phyloP scores from a whole-genome alignment of 2,329 filamentous ascomycete genomes.

The Diplodia intermedia region DNA sequence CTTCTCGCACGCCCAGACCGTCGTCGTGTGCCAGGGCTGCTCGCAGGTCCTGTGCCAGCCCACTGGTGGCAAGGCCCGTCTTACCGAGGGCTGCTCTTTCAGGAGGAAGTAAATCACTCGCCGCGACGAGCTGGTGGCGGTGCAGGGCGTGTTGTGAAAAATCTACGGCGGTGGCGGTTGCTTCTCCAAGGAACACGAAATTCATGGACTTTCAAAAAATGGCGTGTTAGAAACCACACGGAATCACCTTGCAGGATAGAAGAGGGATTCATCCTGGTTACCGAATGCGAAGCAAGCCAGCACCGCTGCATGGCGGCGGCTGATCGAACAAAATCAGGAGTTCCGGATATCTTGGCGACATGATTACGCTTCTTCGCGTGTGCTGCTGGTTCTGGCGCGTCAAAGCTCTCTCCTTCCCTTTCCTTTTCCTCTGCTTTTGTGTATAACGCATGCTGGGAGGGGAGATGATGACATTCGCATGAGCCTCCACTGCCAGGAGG shows the following conservation, averaged over 20 bases:
- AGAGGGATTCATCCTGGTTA: constrained; percentile 49
- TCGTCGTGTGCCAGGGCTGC: constrained; percentile 99
- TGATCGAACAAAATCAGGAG: constrained; percentile 45
- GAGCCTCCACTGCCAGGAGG: constrained; percentile 41
- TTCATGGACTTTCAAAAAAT: constrained; percentile 46
- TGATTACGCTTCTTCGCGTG: constrained; percentile 46
- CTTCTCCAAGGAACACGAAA: constrained; percentile 31
- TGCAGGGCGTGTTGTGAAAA: constrained; percentile 45
- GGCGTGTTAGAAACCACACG: constrained; percentile 37
- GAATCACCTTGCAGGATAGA: constrained; percentile 53
- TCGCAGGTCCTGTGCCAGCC: constrained; percentile 99
- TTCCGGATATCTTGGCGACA: constrained; percentile 55
- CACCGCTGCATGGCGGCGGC: constrained; percentile 39
- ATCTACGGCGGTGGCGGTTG: constrained; percentile 47
- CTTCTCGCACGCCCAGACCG: constrained; percentile 99
- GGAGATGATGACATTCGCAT: constrained; percentile 51
- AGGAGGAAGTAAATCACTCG: constrained; percentile 88
- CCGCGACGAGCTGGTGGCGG: constrained; percentile 38
- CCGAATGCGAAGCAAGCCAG: constrained; percentile 48
- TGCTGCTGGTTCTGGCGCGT: constrained; percentile 48
- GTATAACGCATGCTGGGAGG: constrained; percentile 52
- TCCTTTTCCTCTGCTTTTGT: constrained; percentile 33
- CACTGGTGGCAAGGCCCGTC: constrained; percentile 97
- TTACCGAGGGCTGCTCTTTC: constrained; percentile 99
- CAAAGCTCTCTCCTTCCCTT: constrained; percentile 31